Evolutionary conservation across 2,329 filamentous ascomycete genomes (phyloP), one percentile per base, ranked within the genome.

Genomic region (Zymoseptoria pseudotritici): DNA sequence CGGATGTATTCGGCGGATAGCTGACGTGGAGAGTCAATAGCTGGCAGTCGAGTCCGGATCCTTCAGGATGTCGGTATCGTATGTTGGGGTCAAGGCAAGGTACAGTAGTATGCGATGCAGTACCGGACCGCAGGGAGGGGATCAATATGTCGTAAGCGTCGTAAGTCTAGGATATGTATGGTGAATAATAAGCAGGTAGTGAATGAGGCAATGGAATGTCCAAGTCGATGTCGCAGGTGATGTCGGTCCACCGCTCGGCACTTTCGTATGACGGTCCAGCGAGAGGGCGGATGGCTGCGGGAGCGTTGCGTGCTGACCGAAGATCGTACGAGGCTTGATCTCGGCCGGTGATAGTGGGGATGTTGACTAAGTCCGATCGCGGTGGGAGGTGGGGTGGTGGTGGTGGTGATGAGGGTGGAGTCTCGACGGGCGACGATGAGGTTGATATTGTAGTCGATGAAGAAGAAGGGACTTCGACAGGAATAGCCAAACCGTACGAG

Each of bases 51-150:
- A 36, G 36, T 17, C 4, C 36, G 11, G 36, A 42, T 42, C 36
- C 36, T 42, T 17, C 36, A 17, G 36, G 36, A 42, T 36, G 31
- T 36, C 9, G 17, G 36, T 42, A 42, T 17, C 4, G 36, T 5
- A 5, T n/a, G 11, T 17, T 13, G 2, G 2, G 4, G 21, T 22
- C 36, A 42, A 42, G 36, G 36, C 36, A 42, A 42, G 36, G 36
- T 42, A 42, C 36, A 42, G 36, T 42, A 6, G 5, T 13, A 53
- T 20, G 53, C 20, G 51, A 56, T 53, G n/a, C 21, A 7, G 17
- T 62, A 65, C 51, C 50, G 63, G 22, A 31, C 26, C n/a, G 53
- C 22, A 31, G 42, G 31, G 50, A 21, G 50, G 50, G 50, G 20
- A 42, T 42, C 36, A n/a, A 42, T 42, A 17, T 42, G 36, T 42